These are phyloP conservation scores for Malassezia pachydermatis DNA, from an alignment of 1,284 basidiomycete species.

Conservation along the genomic window DNA sequence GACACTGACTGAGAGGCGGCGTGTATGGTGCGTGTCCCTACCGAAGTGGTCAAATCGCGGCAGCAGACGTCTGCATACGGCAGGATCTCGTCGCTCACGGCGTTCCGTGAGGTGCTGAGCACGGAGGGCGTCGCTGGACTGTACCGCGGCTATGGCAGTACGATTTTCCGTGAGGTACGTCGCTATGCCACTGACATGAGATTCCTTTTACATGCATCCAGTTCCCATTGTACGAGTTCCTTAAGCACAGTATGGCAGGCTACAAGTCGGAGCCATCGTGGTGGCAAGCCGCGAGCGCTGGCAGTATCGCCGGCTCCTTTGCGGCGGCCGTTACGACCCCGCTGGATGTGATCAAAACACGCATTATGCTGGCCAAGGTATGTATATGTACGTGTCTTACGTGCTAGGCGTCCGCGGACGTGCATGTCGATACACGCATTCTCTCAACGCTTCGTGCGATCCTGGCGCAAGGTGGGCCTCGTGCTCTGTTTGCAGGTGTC, in stretches of 20 bases:
- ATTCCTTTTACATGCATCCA: slow-evolving; percentile 96
- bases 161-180: slow-evolving; percentile 64
- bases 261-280: not conserved
- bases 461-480: slow-evolving; percentile 61
- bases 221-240: slow-evolving; percentile 85
- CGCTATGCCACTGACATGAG: slow-evolving; percentile 50
- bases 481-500: slow-evolving; percentile 73
- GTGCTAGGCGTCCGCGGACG: no score
- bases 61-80: slow-evolving; percentile 67
- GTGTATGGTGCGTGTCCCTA: slow-evolving; percentile 83
- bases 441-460: slow-evolving; percentile 53
- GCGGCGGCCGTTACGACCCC: slow-evolving; percentile 88
- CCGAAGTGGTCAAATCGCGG: slow-evolving; percentile 82
- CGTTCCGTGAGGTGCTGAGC: slow-evolving; percentile 52
- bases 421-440: slow-evolving; percentile 36
- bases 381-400: not conserved
- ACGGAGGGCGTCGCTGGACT: slow-evolving; percentile 61
- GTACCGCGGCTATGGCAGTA: slow-evolving; percentile 69
- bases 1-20: slow-evolving; percentile 57
- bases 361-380: slow-evolving; percentile 75
- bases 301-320: slow-evolving; percentile 77
- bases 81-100: slow-evolving; percentile 51
- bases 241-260: slow-evolving; percentile 55
- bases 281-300: slow-evolving; percentile 80
- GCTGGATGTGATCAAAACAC: slow-evolving; percentile 89